Evolutionary conservation across 441 rosid genomes (phyloP).

Genomic region (Adansonia rubrostipa): DNA sequence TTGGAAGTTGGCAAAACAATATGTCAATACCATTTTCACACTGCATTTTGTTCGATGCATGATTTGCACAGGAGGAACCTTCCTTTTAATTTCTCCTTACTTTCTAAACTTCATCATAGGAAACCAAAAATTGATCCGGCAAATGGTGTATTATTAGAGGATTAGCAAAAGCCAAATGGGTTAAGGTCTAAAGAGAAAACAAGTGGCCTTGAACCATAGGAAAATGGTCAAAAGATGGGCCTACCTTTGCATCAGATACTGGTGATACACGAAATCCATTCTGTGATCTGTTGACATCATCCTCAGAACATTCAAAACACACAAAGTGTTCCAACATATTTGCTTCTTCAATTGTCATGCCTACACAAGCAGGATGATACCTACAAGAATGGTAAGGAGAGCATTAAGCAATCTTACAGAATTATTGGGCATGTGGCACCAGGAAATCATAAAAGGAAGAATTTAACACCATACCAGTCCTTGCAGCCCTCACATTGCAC

Average conservation of each 20-base stretch:
- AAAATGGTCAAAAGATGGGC: constrained; percentile 24
- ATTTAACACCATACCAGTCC: constrained; percentile 52
- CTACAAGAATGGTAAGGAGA: constrained; percentile 37
- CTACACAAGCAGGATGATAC: constrained; percentile 72
- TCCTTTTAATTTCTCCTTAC: not conserved
- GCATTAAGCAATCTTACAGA: constrained; percentile 29
- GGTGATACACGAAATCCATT: constrained; percentile 53
- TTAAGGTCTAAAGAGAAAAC: not conserved
- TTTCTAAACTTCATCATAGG: not conserved
- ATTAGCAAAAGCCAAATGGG: not conserved
- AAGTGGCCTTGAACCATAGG: constrained; percentile 1
- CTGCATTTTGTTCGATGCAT: not conserved
- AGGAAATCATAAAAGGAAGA: not conserved
- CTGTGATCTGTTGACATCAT: constrained; percentile 45
- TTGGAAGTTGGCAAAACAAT: not conserved
- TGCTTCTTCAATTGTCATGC: constrained; percentile 65
- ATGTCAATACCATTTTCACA: not conserved
- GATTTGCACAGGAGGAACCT: not conserved
- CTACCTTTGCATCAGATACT: constrained; percentile 47
- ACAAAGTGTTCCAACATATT: constrained; percentile 61
- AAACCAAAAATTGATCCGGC: not conserved
- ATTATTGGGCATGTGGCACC: not conserved
- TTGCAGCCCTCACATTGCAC: constrained; percentile 75
- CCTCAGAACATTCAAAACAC: constrained; percentile 61
- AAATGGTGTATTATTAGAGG: not conserved